A percentile compares a stretch with the other conserved stretches of the same genome.
These are phyloP conservation scores for Coemansia sp. DNA, from an alignment of 192 early-diverging fungal species.

Conservation along the genomic window DNA sequence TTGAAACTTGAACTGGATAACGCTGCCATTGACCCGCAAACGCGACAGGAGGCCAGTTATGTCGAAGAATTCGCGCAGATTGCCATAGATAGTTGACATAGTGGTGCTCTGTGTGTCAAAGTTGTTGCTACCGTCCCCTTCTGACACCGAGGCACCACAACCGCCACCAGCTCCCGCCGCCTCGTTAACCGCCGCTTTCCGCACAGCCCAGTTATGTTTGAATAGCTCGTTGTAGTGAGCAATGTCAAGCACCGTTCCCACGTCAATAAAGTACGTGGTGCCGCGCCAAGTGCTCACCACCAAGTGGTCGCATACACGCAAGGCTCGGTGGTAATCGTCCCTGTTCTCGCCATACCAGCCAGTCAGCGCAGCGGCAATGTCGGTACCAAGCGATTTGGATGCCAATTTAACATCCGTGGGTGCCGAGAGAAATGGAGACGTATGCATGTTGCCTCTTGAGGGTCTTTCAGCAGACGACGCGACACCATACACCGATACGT, in stretches of 20 bases:
- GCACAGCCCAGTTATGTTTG: constrained; percentile 29
- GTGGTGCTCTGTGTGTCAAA: constrained; percentile 18
- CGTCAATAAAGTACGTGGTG: constrained; percentile 50
- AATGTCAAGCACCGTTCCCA: constrained; percentile 41
- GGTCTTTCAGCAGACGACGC: background rate
- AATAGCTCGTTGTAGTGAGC: constrained; percentile 47
- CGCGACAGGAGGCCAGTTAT: constrained; percentile 40
- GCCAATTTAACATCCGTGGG: background rate
- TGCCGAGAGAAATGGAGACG: background rate
- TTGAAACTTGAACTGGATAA: constrained; percentile 53
- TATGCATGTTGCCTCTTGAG: background rate
- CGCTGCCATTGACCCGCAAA: constrained; percentile 42
- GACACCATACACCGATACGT: background rate
- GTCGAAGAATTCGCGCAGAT: constrained; percentile 34
- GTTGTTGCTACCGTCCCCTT: constrained; percentile 16
- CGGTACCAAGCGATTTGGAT: constrained; percentile 4
- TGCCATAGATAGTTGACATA: constrained; percentile 22
- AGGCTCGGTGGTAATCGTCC: constrained; percentile 28
- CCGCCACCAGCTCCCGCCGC: background rate
- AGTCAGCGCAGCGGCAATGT: constrained; percentile 33
- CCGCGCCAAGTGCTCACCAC: constrained; percentile 53
- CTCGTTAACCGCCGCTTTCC: constrained; percentile 13
- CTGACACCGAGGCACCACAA: constrained; percentile 2
- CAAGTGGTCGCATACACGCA: constrained; percentile 43
- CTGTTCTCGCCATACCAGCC: constrained; percentile 51